Conservation (phyloP, 352 stramenopile genomes). For the Phytophthora vignae region DNA sequence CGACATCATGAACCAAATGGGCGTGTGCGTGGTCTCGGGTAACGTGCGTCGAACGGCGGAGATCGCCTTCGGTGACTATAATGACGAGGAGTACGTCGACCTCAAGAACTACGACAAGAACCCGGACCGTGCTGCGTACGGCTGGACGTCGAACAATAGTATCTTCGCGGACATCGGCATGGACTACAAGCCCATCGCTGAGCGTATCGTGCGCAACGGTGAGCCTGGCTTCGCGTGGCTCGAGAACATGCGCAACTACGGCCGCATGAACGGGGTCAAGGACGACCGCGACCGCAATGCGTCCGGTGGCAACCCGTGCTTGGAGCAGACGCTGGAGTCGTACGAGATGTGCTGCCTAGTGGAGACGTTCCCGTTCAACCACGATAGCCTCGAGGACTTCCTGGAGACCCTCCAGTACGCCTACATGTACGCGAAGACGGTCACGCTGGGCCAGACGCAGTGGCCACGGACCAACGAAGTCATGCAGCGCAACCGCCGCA, state of each 20-base stretch:
- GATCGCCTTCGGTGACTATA: conserved; percentile 94
- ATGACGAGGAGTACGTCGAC: conserved; percentile 88
- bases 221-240: conserved; percentile 96
- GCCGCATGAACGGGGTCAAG: conserved; percentile 88
- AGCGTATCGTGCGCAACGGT: conserved; percentile 89
- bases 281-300: conserved; percentile 88
- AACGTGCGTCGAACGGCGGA: conserved; percentile 94
- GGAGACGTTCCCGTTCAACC: conserved; percentile 92
- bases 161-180: conserved; percentile 94
- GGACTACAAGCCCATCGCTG: conserved; percentile 90
- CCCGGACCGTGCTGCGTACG: conserved; percentile 86
- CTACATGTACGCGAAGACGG: conserved; percentile 94
- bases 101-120: conserved; percentile 94
- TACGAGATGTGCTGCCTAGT: conserved; percentile 96
- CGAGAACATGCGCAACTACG: conserved; percentile 93
- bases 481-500: conserved; percentile 93
- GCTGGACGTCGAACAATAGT: conserved; percentile 96
- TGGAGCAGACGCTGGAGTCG: conserved; percentile 93
- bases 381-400: conserved; percentile 90
- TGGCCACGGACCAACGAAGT: conserved; percentile 93
- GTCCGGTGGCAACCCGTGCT: conserved; percentile 91
- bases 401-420: conserved; percentile 87
- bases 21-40: conserved; percentile 91
- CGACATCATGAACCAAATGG: conserved; percentile 94
- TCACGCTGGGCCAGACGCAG: conserved; percentile 93